Conservation (phyloP, 1,284 basidiomycete genomes). For the Coriolopsis trogii region DNA sequence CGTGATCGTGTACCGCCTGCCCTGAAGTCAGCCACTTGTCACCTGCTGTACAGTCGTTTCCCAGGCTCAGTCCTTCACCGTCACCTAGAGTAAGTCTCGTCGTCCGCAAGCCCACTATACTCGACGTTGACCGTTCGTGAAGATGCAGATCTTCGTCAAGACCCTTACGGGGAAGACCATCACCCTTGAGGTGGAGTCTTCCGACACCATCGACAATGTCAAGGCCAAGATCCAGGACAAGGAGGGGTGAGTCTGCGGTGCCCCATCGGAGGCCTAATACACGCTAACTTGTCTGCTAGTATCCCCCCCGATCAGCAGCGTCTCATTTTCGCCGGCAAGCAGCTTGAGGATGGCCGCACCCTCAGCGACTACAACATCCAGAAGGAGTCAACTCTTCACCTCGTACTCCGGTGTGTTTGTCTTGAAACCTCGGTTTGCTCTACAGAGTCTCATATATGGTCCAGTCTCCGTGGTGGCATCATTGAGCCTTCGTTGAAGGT, state of each 20-base stretch:
- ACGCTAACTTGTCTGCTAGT: slow-evolving; percentile 39
- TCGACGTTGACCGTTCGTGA: slow-evolving; percentile 33
- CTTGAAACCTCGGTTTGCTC: not conserved
- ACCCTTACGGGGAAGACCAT: slow-evolving; percentile 98
- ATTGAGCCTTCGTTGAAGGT: slow-evolving; percentile 99
- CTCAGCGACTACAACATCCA: slow-evolving; percentile 98
- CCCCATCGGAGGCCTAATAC: not conserved
- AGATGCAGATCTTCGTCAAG: slow-evolving; percentile 96
- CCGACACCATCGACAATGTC: slow-evolving; percentile 94
- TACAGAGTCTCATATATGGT: not conserved
- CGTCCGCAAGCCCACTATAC: slow-evolving; percentile 24
- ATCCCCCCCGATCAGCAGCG: slow-evolving; percentile 95
- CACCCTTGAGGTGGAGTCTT: slow-evolving; percentile 97
- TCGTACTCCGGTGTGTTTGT: slow-evolving; percentile 83
- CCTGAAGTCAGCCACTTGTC: slow-evolving; percentile 47
- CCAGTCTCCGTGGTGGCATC: slow-evolving; percentile 95
- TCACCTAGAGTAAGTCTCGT: slow-evolving; percentile 29
- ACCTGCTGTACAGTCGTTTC: slow-evolving; percentile 47
- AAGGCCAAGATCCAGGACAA: slow-evolving; percentile 93
- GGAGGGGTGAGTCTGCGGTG: slow-evolving; percentile 67
- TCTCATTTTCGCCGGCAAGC: slow-evolving; percentile 94
- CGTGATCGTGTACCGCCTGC: slow-evolving; percentile 27
- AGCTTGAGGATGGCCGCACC: slow-evolving; percentile 96
- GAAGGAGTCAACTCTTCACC: slow-evolving; percentile 98
- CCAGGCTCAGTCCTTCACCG: slow-evolving; percentile 31